Base-by-base conservation (phyloP, 108 stramenopile species). In the Nitzschia putrida region DNA sequence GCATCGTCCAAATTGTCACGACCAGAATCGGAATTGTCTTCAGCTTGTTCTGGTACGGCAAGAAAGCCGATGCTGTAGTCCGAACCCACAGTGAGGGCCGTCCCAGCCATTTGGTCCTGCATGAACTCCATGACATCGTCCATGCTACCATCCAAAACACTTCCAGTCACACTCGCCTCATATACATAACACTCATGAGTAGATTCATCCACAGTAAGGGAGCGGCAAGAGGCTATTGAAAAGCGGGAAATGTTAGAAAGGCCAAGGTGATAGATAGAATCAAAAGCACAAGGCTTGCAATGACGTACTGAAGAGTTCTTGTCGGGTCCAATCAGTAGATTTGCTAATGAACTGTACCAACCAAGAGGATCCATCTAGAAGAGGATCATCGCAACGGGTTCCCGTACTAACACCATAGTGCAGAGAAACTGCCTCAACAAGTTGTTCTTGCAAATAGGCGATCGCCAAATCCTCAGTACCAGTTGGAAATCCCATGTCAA, bases 331-430 rank as follows among this genome's bases (percentile, higher is more conserved):
- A 43, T 71, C 71, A 18, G 34, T 63, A 14, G 47, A 41, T 41
- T 74, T 51, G 34, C 57, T 67, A 18, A 42, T 6, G 9, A 74
- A 34, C 26, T 64, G 41, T 38, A 74, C 73, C 18, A 74, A 34
- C 73, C 73, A 74, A 3, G 66, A 60, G 11, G 66, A 60, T 25
- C 73, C 73, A 58, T 66, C 47, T 39, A 65, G 24, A 0, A 53
- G 59, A 9, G 66, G 57, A 67, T 74, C 59, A 8, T 56, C 55
- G 34, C 73, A 74, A 13, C 55, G 54, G 10, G 41, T 22, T 13
- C 73, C 73, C n/a, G 65, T 25, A 52, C 44, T 51, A 23, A 74
- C 61, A 18, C 66, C 61, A 66, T 60, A 74, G 18, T 74, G 23
- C 8, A 12, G 11, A 3, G 73, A 38, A 0, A 74, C 26, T 12